Base-by-base conservation (phyloP, 192 early-diverging fungal genomes). In the Backusella australiensis region DNA sequence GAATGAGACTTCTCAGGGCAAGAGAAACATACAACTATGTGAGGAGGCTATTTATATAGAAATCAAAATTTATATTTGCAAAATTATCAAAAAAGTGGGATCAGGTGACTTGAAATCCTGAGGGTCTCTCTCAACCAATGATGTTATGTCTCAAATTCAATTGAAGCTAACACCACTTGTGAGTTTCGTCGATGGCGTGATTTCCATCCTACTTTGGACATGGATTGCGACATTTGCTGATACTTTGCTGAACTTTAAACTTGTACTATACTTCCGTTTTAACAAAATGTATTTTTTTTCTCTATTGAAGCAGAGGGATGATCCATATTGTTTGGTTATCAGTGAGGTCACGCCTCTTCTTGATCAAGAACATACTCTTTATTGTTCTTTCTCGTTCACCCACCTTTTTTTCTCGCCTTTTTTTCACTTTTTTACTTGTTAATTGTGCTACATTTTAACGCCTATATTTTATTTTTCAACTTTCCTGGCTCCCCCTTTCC, bases 151-250 rank as follows among this genome's bases (percentile, higher is more conserved):
- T 63, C 56, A 63, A 63, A 29, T 29, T 59, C 53, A 59, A 59
- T 26, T 26, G 21, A 23, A 26, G 53, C 26, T 59, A 59, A 59
- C 26, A 26, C 53, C 53, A 59, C 21, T 59, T 59, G 26, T 59
- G 21, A 59, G 53, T 59, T 59, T 63, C 23, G 56, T 29, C 56
- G 56, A 63, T 63, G 56, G 56, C 56, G 56, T 63, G 56, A 63
- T 63, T 63, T 29, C 21, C 56, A 63, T 29, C 56, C 26, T 63
- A 63, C 23, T 63, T 63, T 63, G 56, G 56, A 63, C 26, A 63
- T 63, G 56, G 23, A 63, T 63, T 63, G 56, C 56, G 56, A 63
- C 56, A 63, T 63, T 21, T 49, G n/a, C 23, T 59, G 52, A 56
- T 44, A 23, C 8, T 21, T 59, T 14, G 21, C 56, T 63, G 56